Evolutionary conservation across 305 asterid genomes (phyloP).

Genomic region (Fraxinus albicans): DNA sequence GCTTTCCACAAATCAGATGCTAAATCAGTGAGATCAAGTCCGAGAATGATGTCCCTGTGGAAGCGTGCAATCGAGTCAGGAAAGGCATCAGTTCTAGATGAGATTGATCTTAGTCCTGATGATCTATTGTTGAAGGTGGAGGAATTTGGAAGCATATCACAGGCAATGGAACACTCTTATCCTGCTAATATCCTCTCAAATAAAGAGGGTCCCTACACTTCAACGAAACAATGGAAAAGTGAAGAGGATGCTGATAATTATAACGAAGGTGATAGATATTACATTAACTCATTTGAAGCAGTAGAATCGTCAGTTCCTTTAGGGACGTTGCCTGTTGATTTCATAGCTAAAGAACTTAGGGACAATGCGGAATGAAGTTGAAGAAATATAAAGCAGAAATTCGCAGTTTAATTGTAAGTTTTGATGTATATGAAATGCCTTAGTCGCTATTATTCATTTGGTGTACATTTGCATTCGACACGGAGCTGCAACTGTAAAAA

Average conservation of each 20-base stretch:
- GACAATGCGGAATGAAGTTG: constrained; percentile 38
- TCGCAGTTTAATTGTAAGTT: background rate
- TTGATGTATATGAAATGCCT: background rate
- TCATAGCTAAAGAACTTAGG: constrained; percentile 39
- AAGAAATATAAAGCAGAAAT: background rate
- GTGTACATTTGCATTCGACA: background rate
- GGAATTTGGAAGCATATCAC: constrained; percentile 64
- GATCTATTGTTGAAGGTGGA: constrained; percentile 73
- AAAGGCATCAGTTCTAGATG: constrained; percentile 63
- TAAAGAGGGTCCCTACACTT: constrained; percentile 8
- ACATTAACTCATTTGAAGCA: constrained; percentile 43
- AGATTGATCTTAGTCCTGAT: constrained; percentile 59
- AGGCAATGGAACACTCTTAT: constrained; percentile 67
- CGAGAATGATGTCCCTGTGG: constrained; percentile 79
- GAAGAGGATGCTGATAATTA: constrained; percentile 29
- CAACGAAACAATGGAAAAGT: constrained; percentile 13
- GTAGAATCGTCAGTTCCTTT: constrained; percentile 44
- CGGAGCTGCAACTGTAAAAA: background rate
- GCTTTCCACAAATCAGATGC: constrained; percentile 26
- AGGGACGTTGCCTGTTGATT: constrained; percentile 80
- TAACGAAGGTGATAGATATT: constrained; percentile 29
- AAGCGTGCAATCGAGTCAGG: constrained; percentile 63
- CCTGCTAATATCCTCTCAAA: constrained; percentile 54
- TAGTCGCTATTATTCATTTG: background rate
- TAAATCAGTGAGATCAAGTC: constrained; percentile 45